Percentiles rank a stretch among this genome's conserved stretches.
Evolutionary conservation across 352 stramenopile genomes (phyloP).

Genomic region (Globisporangium okanoganense): DNA sequence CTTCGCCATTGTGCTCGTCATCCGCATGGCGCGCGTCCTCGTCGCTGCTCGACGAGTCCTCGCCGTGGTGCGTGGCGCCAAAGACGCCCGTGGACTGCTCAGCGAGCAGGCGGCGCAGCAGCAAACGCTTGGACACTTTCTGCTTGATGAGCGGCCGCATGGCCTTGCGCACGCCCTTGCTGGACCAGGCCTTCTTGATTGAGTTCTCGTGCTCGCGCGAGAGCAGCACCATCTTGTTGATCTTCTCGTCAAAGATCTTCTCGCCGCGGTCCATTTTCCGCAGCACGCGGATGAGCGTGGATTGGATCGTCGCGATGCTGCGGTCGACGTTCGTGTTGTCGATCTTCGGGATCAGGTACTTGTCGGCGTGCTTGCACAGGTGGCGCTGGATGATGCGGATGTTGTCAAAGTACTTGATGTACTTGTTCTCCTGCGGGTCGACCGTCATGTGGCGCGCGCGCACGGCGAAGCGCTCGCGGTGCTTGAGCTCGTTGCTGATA

Average conservation of each 20-base stretch:
- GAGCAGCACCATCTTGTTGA: conserved; percentile 81
- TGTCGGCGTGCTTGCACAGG: conserved; percentile 81
- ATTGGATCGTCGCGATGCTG: conserved; percentile 83
- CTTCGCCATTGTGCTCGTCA: conserved; percentile 36
- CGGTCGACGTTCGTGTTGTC: conserved; percentile 89
- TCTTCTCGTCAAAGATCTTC: conserved; percentile 67
- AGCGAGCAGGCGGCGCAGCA: conserved; percentile 69
- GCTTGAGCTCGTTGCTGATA: conserved; percentile 88
- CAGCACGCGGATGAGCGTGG: conserved; percentile 78
- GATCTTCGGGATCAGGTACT: conserved; percentile 85
- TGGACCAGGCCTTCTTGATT: conserved; percentile 87
- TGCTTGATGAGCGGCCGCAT: conserved; percentile 86
- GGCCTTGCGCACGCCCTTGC: conserved; percentile 80
- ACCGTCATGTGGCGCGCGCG: conserved; percentile 87
- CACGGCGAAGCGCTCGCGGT: conserved; percentile 82
- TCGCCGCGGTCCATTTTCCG: conserved; percentile 76
- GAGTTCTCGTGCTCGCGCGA: conserved; percentile 85
- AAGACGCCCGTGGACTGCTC: conserved; percentile 54
- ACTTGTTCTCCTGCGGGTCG: conserved; percentile 87
- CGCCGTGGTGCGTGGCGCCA: conserved; percentile 29
- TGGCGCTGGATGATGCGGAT: conserved; percentile 88
- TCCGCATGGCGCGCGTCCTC: conserved; percentile 48
- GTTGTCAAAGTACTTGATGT: conserved; percentile 90
- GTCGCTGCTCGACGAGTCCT: conserved; percentile 77
- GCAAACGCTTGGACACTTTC: conserved; percentile 77